These are phyloP conservation scores for Shiraia bambusicola DNA, from an alignment of 2,329 filamentous ascomycete species.

Conservation along the genomic window DNA sequence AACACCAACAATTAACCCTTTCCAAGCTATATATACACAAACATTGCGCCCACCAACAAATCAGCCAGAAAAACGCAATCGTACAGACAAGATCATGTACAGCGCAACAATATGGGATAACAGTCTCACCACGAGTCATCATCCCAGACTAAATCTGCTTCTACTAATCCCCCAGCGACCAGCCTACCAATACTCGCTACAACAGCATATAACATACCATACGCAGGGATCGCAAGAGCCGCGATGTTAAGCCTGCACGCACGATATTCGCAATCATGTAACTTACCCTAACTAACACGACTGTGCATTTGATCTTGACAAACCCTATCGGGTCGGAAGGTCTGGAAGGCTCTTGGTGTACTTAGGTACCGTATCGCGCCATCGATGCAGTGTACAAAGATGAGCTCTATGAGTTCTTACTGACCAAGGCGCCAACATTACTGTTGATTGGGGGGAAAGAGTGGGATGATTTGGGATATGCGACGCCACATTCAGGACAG, in stretches of 20 bases:
- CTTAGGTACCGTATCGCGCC: slow-evolving; percentile 27
- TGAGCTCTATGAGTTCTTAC: slow-evolving; percentile 51
- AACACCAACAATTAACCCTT: slow-evolving; percentile 52
- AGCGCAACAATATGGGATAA: slow-evolving; percentile 55
- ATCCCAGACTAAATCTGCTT: slow-evolving; percentile 59
- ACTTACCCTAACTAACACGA: slow-evolving; percentile 45
- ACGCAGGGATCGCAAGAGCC: slow-evolving; percentile 48
- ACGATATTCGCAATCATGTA: slow-evolving; percentile 58
- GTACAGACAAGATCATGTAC: slow-evolving; percentile 61
- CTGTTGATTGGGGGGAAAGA: slow-evolving; percentile 54
- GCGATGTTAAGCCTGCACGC: slow-evolving; percentile 57
- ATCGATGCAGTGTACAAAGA: slow-evolving; percentile 20
- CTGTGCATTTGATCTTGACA: slow-evolving; percentile 51
- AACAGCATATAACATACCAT: slow-evolving; percentile 55
- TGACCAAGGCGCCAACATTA: slow-evolving; percentile 50
- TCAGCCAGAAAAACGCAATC: slow-evolving; percentile 44
- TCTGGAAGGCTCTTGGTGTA: slow-evolving; percentile 46
- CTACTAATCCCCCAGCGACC: slow-evolving; percentile 57
- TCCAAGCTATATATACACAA: slow-evolving; percentile 61
- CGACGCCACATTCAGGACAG: slow-evolving; percentile 58
- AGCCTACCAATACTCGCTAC: slow-evolving; percentile 55
- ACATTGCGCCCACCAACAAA: slow-evolving; percentile 44
- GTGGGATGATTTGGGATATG: slow-evolving; percentile 54
- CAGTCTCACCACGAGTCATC: slow-evolving; percentile 53
- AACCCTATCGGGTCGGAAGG: slow-evolving; percentile 59